A percentile compares a stretch with the other conserved stretches of the same genome.
Conservation (phyloP, 2,329 filamentous ascomycete genomes). For the Penicillium brevicompactum region DNA sequence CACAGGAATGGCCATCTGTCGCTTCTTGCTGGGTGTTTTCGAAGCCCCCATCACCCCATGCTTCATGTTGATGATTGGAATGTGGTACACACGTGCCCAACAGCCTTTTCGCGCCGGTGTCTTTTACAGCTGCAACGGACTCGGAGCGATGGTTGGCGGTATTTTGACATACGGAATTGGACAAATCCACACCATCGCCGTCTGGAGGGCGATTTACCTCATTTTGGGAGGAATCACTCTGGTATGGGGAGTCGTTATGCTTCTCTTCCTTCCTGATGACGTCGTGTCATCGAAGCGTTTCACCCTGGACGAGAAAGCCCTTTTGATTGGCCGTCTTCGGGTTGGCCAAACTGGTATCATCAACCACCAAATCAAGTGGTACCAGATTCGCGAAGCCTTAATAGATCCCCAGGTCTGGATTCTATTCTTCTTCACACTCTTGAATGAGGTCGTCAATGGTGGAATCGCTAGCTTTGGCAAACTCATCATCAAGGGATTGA, state of each 20-base stretch:
- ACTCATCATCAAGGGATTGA: constrained; percentile 52
- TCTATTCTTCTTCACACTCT: constrained; percentile 48
- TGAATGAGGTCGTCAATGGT: constrained; percentile 57
- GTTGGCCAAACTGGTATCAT: constrained; percentile 48
- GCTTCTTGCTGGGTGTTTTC: constrained; percentile 52
- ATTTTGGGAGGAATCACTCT: constrained; percentile 50
- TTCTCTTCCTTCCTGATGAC: constrained; percentile 48
- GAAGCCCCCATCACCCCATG: constrained; percentile 53
- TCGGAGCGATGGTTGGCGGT: constrained; percentile 39
- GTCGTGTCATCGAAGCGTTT: constrained; percentile 48
- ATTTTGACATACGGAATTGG: constrained; percentile 40
- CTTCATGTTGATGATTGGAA: constrained; percentile 54
- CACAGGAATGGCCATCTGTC: constrained; percentile 45
- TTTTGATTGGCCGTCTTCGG: constrained; percentile 43
- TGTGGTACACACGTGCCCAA: constrained; percentile 53
- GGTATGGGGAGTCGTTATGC: constrained; percentile 43
- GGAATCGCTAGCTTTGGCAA: constrained; percentile 60
- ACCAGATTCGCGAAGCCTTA: constrained; percentile 53
- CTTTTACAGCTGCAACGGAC: constrained; percentile 46
- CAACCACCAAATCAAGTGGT: constrained; percentile 51
- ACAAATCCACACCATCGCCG: constrained; percentile 44
- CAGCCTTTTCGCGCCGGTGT: constrained; percentile 52
- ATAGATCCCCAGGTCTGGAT: constrained; percentile 50
- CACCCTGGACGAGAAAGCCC: constrained; percentile 46
- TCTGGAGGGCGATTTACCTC: constrained; percentile 50